Evolutionary conservation across 2,329 filamentous ascomycete species (phyloP).

Genomic region (Aspergillus sojae): DNA sequence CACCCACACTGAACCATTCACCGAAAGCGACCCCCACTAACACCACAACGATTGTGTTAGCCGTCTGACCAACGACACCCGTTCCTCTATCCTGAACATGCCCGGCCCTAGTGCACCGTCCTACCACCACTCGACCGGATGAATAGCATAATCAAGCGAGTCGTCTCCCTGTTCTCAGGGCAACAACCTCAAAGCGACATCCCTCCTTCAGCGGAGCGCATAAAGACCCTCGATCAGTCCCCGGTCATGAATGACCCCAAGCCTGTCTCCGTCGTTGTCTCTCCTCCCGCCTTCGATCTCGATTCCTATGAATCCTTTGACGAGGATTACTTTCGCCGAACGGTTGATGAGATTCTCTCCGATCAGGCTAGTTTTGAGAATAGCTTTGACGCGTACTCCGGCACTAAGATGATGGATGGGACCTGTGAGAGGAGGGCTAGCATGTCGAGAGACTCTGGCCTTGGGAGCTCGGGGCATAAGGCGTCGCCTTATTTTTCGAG

Average conservation of each 20-base stretch:
- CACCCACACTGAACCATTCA: background rate
- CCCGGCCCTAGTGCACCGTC: background rate
- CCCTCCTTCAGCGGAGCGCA: background rate
- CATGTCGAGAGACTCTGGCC: background rate
- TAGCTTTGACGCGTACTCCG: constrained; percentile 18
- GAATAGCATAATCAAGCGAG: background rate
- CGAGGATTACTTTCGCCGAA: constrained; percentile 17
- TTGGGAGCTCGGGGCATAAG: background rate
- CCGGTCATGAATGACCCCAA: background rate
- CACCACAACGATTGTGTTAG: background rate
- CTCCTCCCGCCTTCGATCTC: constrained; percentile 23
- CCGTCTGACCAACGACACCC: too few relatives aligned
- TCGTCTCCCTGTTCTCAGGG: background rate
- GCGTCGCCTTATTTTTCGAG: constrained; percentile 15
- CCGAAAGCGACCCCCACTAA: too few relatives aligned
- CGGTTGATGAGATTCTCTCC: constrained; percentile 28
- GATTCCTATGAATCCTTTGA: constrained; percentile 26
- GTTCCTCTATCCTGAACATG: background rate
- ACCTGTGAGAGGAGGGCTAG: background rate
- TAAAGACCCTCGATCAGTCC: background rate
- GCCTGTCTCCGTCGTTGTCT: constrained; percentile 21
- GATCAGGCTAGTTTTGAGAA: constrained; percentile 26
- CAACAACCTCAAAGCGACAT: background rate
- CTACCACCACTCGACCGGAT: background rate
- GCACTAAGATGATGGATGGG: constrained; percentile 1